Conservation (phyloP, 2,329 filamentous ascomycete genomes). For the Teratosphaeriaceae sp. region DNA sequence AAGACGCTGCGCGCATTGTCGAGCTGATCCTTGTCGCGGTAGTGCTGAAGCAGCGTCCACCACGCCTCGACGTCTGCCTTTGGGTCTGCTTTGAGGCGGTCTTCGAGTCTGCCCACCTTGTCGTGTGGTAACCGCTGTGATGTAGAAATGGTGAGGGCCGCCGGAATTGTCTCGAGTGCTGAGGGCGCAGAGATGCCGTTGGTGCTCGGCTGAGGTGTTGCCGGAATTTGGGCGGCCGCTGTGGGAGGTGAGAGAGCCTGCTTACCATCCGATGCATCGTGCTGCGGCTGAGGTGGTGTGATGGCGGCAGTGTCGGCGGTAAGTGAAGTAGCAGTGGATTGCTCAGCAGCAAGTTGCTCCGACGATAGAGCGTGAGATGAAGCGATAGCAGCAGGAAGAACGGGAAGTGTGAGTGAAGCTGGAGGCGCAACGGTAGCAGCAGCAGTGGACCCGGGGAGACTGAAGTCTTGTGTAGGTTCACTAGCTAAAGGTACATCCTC, state of each 20-base stretch:
- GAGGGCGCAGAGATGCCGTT: constrained; percentile 5
- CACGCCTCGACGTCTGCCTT: constrained; percentile 90
- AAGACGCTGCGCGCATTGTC: constrained; percentile 76
- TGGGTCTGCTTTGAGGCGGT: constrained; percentile 85
- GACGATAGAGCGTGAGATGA: no score
- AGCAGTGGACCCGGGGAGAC: constrained; percentile 29
- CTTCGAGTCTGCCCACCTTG: constrained; percentile 73
- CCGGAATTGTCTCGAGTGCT: constrained; percentile 7
- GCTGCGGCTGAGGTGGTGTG: constrained; percentile 7
- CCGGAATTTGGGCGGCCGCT: constrained; percentile 23
- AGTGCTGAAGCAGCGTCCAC: constrained; percentile 78
- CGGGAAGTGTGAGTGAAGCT: no score
- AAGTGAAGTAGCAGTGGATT: constrained; percentile 9
- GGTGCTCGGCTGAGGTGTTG: constrained; percentile 4
- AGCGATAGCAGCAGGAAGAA: constrained; percentile 21
- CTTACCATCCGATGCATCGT: constrained; percentile 30
- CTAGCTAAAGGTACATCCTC: constrained; percentile 56
- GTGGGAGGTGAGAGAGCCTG: constrained; percentile 38
- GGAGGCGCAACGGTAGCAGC: constrained; percentile 19
- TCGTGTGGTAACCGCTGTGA: constrained; percentile 61
- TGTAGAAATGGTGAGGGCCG: constrained; percentile 9
- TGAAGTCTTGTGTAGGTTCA: constrained; percentile 29
- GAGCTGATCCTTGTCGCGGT: constrained; percentile 72
- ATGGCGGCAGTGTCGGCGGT: constrained; percentile 2
- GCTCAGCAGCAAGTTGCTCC: no score